Conservation (phyloP, 1,284 basidiomycete species). For the Boletus sp. region DNA sequence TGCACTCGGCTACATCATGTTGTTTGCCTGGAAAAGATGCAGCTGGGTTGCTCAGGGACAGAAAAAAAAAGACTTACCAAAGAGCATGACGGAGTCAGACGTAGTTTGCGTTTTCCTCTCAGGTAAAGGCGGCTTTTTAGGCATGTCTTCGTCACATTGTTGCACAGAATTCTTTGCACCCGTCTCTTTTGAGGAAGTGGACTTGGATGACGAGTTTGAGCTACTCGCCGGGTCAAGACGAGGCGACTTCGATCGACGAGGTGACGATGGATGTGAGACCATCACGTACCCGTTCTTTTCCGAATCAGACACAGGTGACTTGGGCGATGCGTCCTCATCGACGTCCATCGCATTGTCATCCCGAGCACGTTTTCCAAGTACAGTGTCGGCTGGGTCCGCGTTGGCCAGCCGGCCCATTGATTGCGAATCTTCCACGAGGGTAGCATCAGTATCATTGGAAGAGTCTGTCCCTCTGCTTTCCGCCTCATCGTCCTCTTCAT, state of each 20-base stretch:
- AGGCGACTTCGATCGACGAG: conserved; percentile 38
- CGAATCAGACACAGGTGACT: conserved; percentile 30
- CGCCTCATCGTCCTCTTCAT: conserved; percentile 82
- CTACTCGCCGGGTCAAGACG: conserved; percentile 30
- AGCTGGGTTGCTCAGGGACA: neutral
- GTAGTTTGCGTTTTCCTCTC: conserved; percentile 53
- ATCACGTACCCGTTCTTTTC: conserved; percentile 51
- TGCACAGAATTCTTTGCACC: conserved; percentile 25
- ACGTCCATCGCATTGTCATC: conserved; percentile 51
- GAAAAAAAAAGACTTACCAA: conserved; percentile 51
- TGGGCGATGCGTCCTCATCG: conserved; percentile 39
- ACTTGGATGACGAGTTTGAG: conserved; percentile 30
- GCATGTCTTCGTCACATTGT: conserved; percentile 21
- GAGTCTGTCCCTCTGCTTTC: conserved; percentile 69
- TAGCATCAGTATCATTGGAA: conserved; percentile 81
- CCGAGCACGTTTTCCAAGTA: conserved; percentile 70
- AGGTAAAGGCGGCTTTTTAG: conserved; percentile 57
- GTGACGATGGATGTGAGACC: conserved; percentile 40
- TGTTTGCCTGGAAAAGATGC: conserved; percentile 65
- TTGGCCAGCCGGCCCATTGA: conserved; percentile 27
- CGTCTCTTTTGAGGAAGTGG: conserved; percentile 44
- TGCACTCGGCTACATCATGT: conserved; percentile 97
- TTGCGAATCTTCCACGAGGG: conserved; percentile 72
- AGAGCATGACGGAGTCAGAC: conserved; percentile 83
- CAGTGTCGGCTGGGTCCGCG: conserved; percentile 43